Conservation (phyloP, 768 basidiomycete genomes). For the Pulveroboletus sp. region DNA sequence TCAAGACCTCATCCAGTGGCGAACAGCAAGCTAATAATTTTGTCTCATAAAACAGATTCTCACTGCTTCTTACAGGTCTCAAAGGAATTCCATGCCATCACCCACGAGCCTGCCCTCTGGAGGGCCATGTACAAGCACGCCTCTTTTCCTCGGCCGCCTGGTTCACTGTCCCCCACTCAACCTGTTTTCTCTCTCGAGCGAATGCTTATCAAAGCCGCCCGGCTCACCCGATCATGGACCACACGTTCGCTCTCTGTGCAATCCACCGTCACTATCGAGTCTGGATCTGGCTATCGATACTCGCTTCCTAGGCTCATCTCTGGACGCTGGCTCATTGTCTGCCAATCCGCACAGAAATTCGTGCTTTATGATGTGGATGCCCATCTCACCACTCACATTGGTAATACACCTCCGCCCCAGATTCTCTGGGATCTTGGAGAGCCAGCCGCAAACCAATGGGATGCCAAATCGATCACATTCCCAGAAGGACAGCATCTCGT, state of each 20-base stretch:
- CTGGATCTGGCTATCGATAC: background rate
- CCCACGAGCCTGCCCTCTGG: background rate
- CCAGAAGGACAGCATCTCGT: background rate
- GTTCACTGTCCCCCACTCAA: background rate
- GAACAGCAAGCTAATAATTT: background rate
- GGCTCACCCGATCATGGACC: slow-evolving; percentile 3
- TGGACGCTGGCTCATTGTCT: slow-evolving; percentile 3
- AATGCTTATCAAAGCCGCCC: background rate
- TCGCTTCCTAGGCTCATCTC: background rate
- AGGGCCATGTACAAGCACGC: background rate
- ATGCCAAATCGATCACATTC: background rate
- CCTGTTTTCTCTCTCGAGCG: background rate
- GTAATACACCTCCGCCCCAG: background rate
- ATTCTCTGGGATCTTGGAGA: background rate
- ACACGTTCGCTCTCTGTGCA: background rate
- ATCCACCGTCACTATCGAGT: background rate
- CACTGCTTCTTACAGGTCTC: slow-evolving; percentile 3
- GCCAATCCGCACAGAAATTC: background rate
- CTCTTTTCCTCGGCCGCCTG: background rate
- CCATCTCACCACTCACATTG: background rate
- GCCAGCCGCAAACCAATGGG: background rate
- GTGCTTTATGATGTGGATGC: background rate
- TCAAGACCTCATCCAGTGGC: slow-evolving; percentile 1
- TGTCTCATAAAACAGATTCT: background rate
- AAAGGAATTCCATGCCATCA: background rate